Percentiles rank a stretch among this genome's conserved stretches.
phyloP scores from a whole-genome alignment of 345 rosid genomes.

The Alliaria petiolata region DNA sequence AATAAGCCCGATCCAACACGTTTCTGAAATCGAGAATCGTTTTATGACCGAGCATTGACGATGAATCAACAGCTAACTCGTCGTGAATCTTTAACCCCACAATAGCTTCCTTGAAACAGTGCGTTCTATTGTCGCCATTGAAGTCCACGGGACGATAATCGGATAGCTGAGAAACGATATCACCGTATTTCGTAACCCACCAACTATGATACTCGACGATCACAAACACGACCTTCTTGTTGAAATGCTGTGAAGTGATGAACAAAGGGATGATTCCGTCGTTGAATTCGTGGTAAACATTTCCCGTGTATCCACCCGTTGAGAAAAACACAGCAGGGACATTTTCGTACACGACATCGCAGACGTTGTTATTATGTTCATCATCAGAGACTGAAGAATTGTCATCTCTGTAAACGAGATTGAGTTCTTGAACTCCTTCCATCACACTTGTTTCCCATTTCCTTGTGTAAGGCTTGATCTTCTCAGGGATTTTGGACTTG shows the following conservation, averaged over 20 bases:
- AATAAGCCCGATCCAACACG: constrained; percentile 53
- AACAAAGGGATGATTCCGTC: constrained; percentile 76
- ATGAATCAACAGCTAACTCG: constrained; percentile 56
- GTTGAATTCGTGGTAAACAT: constrained; percentile 75
- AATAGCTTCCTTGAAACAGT: constrained; percentile 73
- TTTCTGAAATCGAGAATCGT: constrained; percentile 56
- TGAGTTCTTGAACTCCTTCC: constrained; percentile 57
- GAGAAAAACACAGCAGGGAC: constrained; percentile 74
- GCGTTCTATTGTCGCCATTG: constrained; percentile 48
- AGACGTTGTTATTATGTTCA: not conserved
- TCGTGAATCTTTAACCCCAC: constrained; percentile 68
- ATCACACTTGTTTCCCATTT: constrained; percentile 78
- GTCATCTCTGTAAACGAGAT: constrained; percentile 41
- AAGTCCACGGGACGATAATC: constrained; percentile 52
- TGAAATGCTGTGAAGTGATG: constrained; percentile 69
- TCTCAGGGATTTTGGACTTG: constrained; percentile 32
- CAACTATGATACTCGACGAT: constrained; percentile 65
- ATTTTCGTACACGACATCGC: constrained; percentile 55
- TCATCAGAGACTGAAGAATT: constrained; percentile 5
- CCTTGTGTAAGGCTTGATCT: constrained; percentile 67
- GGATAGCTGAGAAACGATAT: constrained; percentile 54
- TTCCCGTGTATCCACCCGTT: constrained; percentile 80
- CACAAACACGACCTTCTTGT: constrained; percentile 71
- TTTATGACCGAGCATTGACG: constrained; percentile 43
- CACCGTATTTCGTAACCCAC: constrained; percentile 68